These are phyloP conservation scores for Leccinum fallax DNA, from an alignment of 1,284 basidiomycete species.

Conservation along the genomic window DNA sequence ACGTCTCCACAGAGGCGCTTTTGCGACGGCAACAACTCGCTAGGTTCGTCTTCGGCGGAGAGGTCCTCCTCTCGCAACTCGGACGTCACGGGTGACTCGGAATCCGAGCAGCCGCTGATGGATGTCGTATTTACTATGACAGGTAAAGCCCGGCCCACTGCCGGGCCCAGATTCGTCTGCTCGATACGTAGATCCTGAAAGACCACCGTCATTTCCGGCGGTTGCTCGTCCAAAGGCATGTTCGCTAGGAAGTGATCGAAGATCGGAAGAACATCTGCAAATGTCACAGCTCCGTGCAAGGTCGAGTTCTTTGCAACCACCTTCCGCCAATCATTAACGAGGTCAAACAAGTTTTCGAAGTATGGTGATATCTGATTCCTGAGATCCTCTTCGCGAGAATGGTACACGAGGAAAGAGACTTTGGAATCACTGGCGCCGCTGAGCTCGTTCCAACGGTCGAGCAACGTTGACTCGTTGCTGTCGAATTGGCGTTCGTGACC, in stretches of 20 bases:
- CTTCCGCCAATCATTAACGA: neutral
- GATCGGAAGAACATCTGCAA: neutral
- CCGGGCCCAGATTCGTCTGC: too few species aligned
- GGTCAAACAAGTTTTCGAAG: neutral
- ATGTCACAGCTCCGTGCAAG: neutral
- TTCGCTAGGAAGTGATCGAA: neutral
- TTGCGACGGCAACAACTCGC: too few species aligned
- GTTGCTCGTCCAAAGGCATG: neutral
- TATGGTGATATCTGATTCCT: neutral
- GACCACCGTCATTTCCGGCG: neutral
- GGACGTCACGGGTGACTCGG: too few species aligned
- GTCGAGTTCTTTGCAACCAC: neutral
- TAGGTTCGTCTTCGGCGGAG: too few species aligned
- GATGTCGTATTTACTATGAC: too few species aligned
- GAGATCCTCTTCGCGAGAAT: neutral
- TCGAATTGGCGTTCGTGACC: neutral
- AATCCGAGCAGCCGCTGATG: too few species aligned
- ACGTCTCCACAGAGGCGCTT: too few species aligned
- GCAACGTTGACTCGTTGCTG: neutral
- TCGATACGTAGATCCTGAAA: too few species aligned
- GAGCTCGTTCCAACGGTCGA: neutral
- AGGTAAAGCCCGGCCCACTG: too few species aligned
- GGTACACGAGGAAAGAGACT: neutral
- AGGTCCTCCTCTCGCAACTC: too few species aligned
- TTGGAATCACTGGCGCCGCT: neutral